Evolutionary conservation across 371 early-diverging fungal species (phyloP), one percentile per base, ranked within the genome.

Genomic region (Mortierella sp.): DNA sequence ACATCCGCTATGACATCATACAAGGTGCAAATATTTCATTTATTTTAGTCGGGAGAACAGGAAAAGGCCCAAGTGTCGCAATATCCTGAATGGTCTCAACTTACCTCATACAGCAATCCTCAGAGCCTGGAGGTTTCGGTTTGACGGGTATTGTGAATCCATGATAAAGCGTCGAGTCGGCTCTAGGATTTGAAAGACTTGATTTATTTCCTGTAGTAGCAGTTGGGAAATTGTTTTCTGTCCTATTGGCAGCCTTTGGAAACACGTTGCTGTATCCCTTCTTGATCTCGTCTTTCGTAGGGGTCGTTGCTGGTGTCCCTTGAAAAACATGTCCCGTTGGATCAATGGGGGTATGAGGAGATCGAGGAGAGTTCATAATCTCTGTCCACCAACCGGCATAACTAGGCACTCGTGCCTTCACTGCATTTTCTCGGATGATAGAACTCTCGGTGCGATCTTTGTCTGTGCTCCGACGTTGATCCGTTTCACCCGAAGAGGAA

Each of bases 91-190:
- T 16, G 19, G n/a, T 24, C 13, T 36, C 43, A n/a, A 4, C 69
- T 19, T 65, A 81, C 81, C 81, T 81, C 81, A 81, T 81, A 60
- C 81, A 81, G 16, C 81, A 81, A 36, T 81, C 81, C 28, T 81
- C 81, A 3, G 81, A 58, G 13, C 81, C 81, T n/a, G 81, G 81
- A 13, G 81, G 81, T 0, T 45, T 65, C 13, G 81, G 81, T n/a
- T 81, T 81, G 59, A 69, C 24, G 2, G 81, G 81, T n/a, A 81
- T 58, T 22, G 19, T 5, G 67, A 75, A 81, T 19, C 81, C 81
- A 41, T 81, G 72, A 50, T 81, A 81, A 4, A 64, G 13, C 11
- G 36, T 72, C 6, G 62, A 65, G 0, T 66, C 66, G 4, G 52
- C 40, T 7, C 63, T 28, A 21, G 81, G 41, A 13, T 58, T 24